A percentile compares a stretch with the other conserved stretches of the same genome.
phyloP scores from a whole-genome alignment of 1,284 basidiomycete genomes.

The Rhodotorula sp. region DNA sequence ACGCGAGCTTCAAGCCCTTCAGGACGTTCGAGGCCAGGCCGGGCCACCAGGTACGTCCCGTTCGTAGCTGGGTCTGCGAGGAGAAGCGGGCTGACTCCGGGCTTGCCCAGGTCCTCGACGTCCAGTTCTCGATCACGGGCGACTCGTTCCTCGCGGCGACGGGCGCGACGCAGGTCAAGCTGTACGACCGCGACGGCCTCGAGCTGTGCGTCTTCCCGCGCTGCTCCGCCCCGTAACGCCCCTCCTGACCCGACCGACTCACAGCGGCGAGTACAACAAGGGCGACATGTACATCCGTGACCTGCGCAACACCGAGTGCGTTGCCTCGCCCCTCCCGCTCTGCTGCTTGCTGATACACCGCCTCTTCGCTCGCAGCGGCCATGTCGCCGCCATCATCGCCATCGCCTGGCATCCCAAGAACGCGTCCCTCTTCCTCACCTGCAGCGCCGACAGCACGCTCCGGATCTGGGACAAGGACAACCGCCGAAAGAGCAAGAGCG shows the following conservation, averaged over 20 bases:
- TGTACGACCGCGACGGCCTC: slow-evolving; percentile 87
- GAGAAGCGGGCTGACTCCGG: neutral
- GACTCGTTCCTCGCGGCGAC: slow-evolving; percentile 82
- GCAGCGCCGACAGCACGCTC: slow-evolving; percentile 87
- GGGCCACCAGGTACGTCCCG: slow-evolving; percentile 76
- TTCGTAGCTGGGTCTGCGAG: neutral
- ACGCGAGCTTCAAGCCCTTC: slow-evolving; percentile 77
- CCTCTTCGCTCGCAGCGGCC: slow-evolving; percentile 64
- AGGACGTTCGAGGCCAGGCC: slow-evolving; percentile 92
- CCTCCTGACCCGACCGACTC: neutral
- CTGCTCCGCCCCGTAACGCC: neutral
- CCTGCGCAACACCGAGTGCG: slow-evolving; percentile 90
- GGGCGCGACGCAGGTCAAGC: slow-evolving; percentile 80
- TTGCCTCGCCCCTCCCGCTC: neutral
- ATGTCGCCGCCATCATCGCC: slow-evolving; percentile 87
- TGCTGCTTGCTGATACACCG: neutral
- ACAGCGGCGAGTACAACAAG: slow-evolving; percentile 81
- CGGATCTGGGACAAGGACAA: slow-evolving; percentile 93
- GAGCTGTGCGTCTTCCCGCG: slow-evolving; percentile 66
- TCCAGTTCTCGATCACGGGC: slow-evolving; percentile 83
- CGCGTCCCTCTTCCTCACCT: slow-evolving; percentile 79
- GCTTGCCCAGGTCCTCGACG: slow-evolving; percentile 72
- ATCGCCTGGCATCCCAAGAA: slow-evolving; percentile 91
- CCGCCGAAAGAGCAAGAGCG: slow-evolving; percentile 83
- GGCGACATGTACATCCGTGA: slow-evolving; percentile 98